Percentiles rank a stretch among this genome's conserved stretches.
These are phyloP conservation scores for Heterobasidion occidentale DNA, from an alignment of 1,284 basidiomycete genomes.

Conservation along the genomic window DNA sequence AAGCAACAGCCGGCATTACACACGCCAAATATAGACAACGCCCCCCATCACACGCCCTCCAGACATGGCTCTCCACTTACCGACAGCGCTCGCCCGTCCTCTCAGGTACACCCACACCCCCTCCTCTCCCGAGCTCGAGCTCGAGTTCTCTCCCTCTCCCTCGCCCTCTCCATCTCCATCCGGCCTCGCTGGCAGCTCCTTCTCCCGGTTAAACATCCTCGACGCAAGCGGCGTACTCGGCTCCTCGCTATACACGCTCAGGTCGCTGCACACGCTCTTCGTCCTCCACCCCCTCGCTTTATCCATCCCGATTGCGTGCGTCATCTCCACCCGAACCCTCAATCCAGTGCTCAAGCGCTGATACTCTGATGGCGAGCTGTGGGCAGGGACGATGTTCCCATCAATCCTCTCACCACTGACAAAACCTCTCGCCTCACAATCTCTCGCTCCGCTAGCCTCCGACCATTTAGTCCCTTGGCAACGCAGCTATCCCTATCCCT, in stretches of 20 bases:
- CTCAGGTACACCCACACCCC: not conserved
- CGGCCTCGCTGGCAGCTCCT: slow-evolving; percentile 23
- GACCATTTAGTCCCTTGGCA: no score
- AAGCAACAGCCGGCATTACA: not conserved
- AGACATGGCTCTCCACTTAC: not conserved
- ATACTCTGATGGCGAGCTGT: no score
- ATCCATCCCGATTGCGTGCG: no score
- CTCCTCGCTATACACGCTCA: no score
- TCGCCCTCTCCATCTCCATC: slow-evolving; percentile 1
- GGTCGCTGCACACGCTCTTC: not conserved
- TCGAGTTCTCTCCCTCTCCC: no score
- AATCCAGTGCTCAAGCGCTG: no score
- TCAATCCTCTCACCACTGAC: no score
- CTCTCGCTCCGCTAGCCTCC: no score
- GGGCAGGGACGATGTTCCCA: no score
- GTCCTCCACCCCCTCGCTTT: not conserved
- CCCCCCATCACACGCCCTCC: not conserved
- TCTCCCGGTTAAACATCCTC: slow-evolving; percentile 9
- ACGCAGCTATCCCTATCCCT: no score
- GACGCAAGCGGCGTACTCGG: not conserved
- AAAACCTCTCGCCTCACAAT: no score
- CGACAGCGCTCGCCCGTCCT: not conserved
- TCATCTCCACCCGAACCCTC: no score
- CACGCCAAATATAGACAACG: slow-evolving; percentile 1
- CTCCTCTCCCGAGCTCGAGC: not conserved